A percentile compares a stretch with the other conserved stretches of the same genome.
Evolutionary conservation across 495 filamentous ascomycete species (phyloP).

Genomic region (Filosporella fistucella): DNA sequence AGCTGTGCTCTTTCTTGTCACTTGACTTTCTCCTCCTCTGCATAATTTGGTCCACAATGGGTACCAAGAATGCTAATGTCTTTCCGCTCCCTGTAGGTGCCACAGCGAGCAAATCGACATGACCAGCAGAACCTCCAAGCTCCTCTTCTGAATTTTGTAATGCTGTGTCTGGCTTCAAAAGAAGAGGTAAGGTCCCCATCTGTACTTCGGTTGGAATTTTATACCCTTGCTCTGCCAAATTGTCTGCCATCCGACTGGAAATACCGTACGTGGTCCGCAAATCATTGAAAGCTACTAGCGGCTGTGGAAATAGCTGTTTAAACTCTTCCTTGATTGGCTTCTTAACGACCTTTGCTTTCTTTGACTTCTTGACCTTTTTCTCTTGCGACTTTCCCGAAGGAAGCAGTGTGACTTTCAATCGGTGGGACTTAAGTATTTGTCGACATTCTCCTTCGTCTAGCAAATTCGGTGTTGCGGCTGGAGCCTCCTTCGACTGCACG

Average conservation of each 20-base stretch:
- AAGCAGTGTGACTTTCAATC: slow-evolving; percentile 79
- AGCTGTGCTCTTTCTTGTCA: slow-evolving; percentile 40
- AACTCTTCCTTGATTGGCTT: slow-evolving; percentile 44
- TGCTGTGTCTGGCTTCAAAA: slow-evolving; percentile 51
- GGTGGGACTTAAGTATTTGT: slow-evolving; percentile 72
- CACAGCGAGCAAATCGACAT: slow-evolving; percentile 73
- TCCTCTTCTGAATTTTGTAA: slow-evolving; percentile 28
- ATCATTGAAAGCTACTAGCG: slow-evolving; percentile 72
- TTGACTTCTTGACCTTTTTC: slow-evolving; percentile 44
- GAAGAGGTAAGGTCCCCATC: slow-evolving; percentile 73
- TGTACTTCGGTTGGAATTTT: slow-evolving; percentile 89
- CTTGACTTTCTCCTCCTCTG: slow-evolving; percentile 33
- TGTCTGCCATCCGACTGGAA: slow-evolving; percentile 64
- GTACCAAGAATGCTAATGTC: slow-evolving; percentile 87
- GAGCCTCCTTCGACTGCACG: background rate
- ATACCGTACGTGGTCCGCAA: slow-evolving; percentile 66
- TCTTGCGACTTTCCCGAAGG: slow-evolving; percentile 31
- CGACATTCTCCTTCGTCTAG: slow-evolving; percentile 64
- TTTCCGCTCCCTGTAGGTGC: slow-evolving; percentile 98
- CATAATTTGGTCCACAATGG: slow-evolving; percentile 71
- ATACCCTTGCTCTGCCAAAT: slow-evolving; percentile 81
- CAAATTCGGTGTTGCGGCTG: slow-evolving; percentile 4
- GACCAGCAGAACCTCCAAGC: slow-evolving; percentile 23
- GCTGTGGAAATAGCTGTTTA: slow-evolving; percentile 61
- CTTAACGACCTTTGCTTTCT: slow-evolving; percentile 36